These are phyloP conservation scores for Panaeolus cyanescens DNA, from an alignment of 768 basidiomycete species.

Conservation along the genomic window DNA sequence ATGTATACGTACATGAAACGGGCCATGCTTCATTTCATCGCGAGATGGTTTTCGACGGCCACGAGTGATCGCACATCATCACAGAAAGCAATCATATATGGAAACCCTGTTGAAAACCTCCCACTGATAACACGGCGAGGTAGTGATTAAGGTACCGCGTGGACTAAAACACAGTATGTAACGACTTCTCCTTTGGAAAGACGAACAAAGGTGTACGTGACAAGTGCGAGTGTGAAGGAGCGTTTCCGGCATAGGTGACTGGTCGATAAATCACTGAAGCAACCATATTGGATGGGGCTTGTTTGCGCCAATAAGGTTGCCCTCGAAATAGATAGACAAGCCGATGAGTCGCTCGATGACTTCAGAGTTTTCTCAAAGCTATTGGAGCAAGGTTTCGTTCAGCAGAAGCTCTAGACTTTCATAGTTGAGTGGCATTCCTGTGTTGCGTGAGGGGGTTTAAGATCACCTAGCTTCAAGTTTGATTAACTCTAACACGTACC, in stretches of 20 bases:
- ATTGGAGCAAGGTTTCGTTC: too few species aligned
- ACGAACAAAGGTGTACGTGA: neutral
- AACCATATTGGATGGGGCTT: neutral
- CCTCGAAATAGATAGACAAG: neutral
- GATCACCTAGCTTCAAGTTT: neutral
- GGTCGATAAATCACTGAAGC: neutral
- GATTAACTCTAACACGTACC: neutral
- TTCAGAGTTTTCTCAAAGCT: neutral
- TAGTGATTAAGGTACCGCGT: conserved; percentile 3
- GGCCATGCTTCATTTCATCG: conserved; percentile 1
- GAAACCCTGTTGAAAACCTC: conserved; percentile 1
- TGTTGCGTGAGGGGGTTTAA: neutral
- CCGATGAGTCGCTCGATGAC: neutral
- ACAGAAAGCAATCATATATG: neutral
- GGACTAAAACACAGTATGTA: neutral
- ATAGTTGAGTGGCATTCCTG: too few species aligned
- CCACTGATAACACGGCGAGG: conserved; percentile 1
- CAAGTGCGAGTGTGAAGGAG: conserved; percentile 1
- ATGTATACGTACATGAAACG: neutral
- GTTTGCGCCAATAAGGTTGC: neutral
- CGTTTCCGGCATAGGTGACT: neutral
- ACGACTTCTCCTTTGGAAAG: neutral
- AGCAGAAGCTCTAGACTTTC: too few species aligned
- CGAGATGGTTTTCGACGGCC: neutral
- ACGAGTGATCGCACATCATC: conserved; percentile 4